Base-by-base conservation (phyloP, 2,329 filamentous ascomycete species). In the Furcasterigmium furcatum region DNA sequence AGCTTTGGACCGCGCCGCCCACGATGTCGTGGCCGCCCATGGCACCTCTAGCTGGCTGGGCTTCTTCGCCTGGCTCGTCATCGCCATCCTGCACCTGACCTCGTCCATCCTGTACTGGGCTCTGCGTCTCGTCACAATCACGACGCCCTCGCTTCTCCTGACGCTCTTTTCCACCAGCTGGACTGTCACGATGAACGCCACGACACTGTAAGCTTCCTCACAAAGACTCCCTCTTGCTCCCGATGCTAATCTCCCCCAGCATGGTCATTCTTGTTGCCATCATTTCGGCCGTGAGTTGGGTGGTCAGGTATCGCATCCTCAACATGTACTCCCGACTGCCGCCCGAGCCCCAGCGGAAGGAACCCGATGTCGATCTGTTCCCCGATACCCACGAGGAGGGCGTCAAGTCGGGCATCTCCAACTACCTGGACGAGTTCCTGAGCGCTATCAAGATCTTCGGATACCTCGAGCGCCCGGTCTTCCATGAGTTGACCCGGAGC, bases 391-490 rank as follows among this genome's bases (percentile, higher is more conserved):
- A 95, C 58, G 92, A 96, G 55, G 87, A 87, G 41, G 91, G 91
- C 51, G 84, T 84, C 24, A 99, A 99, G 65, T 85, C 91, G 1
- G 94, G 92, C 1, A 74, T 99, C 38, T 84, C 90, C n/a, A 99
- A 91, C 62, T 99, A 99, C 57, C 76, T 99, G 21, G 94, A 99
- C 66, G 95, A 99, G 64, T 99, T 99, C 57, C 73, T 99, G 19
- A 97, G 91, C 62, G 94, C 95, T 24, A 99, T 99, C 72, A 99
- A 97, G 67, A 94, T 99, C 47, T 99, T 99, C 68, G 94, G 94
- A 9, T 99, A 97, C 61, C 74, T 99, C 36, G 94, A 99, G 64
- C 83, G 94, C 21, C 91, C 94, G 1, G 94, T 99, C 35, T 99
- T 99, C 60, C 95, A 99, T 60, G 94, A 99, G 67, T 79, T 99